Base-by-base conservation (phyloP, 148 eudicot genomes). In the Linanthus parryae region DNA sequence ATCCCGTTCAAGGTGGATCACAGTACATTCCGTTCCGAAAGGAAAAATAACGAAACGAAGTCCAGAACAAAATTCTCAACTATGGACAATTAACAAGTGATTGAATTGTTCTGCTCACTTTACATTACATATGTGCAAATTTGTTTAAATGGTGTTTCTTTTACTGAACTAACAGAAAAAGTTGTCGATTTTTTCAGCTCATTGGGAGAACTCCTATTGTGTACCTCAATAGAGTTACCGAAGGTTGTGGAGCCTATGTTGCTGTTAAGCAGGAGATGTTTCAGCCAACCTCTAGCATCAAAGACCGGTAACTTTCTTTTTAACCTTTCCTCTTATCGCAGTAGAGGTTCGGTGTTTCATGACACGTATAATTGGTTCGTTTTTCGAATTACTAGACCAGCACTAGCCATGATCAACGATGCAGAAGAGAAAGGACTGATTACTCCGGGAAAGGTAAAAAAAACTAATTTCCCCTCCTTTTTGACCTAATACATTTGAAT, bases 221-320 rank as follows among this genome's bases (percentile, higher is more conserved):
- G 12, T 92, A 77, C 58, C 94, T 92, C 2, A 92, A 84, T 50
- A 84, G 76, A 70, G 67, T 88, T 38, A 69, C 85, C 1, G 91
- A 81, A 72, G 99, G 91, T 11, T 81, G 91, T 56, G 99, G 91
- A 12, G 96, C 91, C 5, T 80, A 79, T 63, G 72, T 92, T 17
- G 91, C 99, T 26, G 95, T 75, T 43, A 92, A 92, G 63, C 98
- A 92, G 74, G 99, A 92, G 61, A 92, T 92, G 96, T 63, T 80
- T 68, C 98, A 92, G 56, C 98, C 98, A 29, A 92, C 96, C 58
- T 49, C 98, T 34, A 92, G 98, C 72, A 67, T 92, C 76, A 92
- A 92, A 68, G 98, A 92, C 75, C 79, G 98, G 98, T 84, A 45
- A 7, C n/a, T 10, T 36, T 18, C 26, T 1, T 9, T 13, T 31